phyloP scores from a whole-genome alignment of 176 grass and related monocot species.

The Aegilops longissima region DNA sequence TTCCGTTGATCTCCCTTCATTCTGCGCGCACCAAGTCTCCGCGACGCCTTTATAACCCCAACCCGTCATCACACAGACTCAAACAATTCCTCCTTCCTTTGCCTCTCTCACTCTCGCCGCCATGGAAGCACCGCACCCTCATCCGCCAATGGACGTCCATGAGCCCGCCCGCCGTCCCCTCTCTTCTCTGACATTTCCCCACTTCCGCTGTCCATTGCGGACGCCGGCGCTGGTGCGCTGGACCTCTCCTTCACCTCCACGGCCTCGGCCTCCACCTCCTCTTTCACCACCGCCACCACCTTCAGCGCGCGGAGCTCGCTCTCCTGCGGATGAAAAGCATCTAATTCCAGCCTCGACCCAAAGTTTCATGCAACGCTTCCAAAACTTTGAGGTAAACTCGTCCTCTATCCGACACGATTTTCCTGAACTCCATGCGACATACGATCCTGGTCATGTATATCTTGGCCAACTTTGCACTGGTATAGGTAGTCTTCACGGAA shows the following conservation, averaged over 20 bases:
- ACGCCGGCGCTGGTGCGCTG: conserved; percentile 15
- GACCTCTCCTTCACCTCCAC: conserved; percentile 85
- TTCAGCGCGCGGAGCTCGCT: conserved; percentile 82
- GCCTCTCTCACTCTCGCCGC: not conserved
- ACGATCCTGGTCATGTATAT: too few species aligned
- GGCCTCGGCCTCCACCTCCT: conserved; percentile 54
- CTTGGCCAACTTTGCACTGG: too few species aligned
- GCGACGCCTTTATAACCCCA: conserved; percentile 27
- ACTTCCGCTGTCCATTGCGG: not conserved
- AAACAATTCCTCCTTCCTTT: not conserved
- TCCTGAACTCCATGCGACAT: too few species aligned
- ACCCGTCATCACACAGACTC: not conserved
- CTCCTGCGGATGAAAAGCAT: too few species aligned
- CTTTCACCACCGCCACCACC: conserved; percentile 67
- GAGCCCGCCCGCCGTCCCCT: conserved; percentile 27
- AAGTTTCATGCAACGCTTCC: too few species aligned
- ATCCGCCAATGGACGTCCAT: conserved; percentile 35
- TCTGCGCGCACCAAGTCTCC: not conserved
- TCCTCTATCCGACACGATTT: too few species aligned
- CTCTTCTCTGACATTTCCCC: conserved; percentile 28
- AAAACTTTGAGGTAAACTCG: too few species aligned
- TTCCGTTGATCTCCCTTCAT: not conserved
- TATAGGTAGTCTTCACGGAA: too few species aligned
- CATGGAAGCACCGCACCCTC: conserved; percentile 27
- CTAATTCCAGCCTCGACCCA: too few species aligned